Evolutionary conservation across 768 basidiomycete species (phyloP).

Genomic region (Lactarius hengduanensis): DNA sequence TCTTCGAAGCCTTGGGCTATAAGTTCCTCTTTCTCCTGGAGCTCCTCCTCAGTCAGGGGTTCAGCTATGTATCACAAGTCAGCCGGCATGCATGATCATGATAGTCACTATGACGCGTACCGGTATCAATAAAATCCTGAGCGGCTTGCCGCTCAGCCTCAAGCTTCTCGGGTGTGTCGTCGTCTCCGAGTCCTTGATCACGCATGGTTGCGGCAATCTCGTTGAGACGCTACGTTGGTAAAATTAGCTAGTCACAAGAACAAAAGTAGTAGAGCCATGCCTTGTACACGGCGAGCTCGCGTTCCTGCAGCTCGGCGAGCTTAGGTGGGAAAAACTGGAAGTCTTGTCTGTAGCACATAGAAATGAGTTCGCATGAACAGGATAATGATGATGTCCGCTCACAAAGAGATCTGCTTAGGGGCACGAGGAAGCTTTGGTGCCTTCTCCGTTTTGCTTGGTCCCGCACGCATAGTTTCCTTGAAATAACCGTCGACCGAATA

Average conservation of each 20-base stretch:
- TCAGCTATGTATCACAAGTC: constrained; percentile 54
- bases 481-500: constrained; percentile 96
- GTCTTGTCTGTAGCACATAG: constrained; percentile 61
- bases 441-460: constrained; percentile 77
- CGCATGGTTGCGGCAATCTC: constrained; percentile 62
- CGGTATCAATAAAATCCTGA: constrained; percentile 85
- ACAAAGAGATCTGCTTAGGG: constrained; percentile 87
- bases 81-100: background rate
- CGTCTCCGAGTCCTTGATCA: constrained; percentile 54
- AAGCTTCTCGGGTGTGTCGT: constrained; percentile 79
- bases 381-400: constrained; percentile 32
- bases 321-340: constrained; percentile 94
- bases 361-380: background rate
- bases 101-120: constrained; percentile 40
- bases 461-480: constrained; percentile 83
- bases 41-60: constrained; percentile 86
- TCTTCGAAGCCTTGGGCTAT: constrained; percentile 78
- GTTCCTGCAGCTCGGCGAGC: constrained; percentile 79
- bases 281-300: constrained; percentile 80
- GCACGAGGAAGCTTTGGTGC: constrained; percentile 79
- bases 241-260: constrained; percentile 2
- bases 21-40: constrained; percentile 74
- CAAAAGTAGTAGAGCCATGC: constrained; percentile 37
- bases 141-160: constrained; percentile 78
- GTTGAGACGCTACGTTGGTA: constrained; percentile 51